A percentile compares a stretch with the other conserved stretches of the same genome.
phyloP scores from a whole-genome alignment of 1,284 basidiomycete species.

The Cutaneotrichosporon arboriforme region DNA sequence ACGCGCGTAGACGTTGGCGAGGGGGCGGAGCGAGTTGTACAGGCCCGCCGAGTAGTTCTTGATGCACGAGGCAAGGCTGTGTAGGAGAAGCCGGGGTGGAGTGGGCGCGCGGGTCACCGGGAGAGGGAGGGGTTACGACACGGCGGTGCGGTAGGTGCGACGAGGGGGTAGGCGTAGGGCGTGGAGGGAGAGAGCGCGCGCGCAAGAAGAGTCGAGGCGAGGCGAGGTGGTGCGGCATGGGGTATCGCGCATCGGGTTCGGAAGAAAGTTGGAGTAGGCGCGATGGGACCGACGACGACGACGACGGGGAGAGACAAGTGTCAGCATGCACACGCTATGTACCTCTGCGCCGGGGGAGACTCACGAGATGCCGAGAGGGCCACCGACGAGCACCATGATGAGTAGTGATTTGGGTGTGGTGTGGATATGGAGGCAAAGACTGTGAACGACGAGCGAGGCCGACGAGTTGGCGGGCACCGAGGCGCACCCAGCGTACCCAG shows the following conservation, averaged over 20 bases:
- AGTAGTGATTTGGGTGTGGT: constrained; percentile 11
- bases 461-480: too few relatives aligned
- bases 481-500: too few relatives aligned
- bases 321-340: background rate
- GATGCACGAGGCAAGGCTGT: constrained; percentile 64
- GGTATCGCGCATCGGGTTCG: background rate
- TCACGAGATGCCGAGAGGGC: constrained; percentile 65
- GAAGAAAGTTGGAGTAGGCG: background rate
- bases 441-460: background rate
- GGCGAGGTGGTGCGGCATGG: constrained; percentile 54
- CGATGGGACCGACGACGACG: too few relatives aligned
- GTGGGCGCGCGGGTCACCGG: background rate
- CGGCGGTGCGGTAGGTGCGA: background rate
- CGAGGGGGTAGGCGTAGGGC: background rate
- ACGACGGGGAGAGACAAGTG: background rate
- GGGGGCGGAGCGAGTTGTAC: constrained; percentile 58
- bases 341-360: constrained; percentile 9
- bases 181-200: background rate
- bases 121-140: background rate
- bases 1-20: constrained; percentile 80
- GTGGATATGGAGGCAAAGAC: background rate
- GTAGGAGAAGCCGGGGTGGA: background rate
- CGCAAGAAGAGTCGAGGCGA: background rate
- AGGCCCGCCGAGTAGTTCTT: constrained; percentile 58
- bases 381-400: constrained; percentile 54